These are phyloP conservation scores for Aspergillus kassunensis DNA, from an alignment of 495 filamentous ascomycete genomes.

Conservation along the genomic window DNA sequence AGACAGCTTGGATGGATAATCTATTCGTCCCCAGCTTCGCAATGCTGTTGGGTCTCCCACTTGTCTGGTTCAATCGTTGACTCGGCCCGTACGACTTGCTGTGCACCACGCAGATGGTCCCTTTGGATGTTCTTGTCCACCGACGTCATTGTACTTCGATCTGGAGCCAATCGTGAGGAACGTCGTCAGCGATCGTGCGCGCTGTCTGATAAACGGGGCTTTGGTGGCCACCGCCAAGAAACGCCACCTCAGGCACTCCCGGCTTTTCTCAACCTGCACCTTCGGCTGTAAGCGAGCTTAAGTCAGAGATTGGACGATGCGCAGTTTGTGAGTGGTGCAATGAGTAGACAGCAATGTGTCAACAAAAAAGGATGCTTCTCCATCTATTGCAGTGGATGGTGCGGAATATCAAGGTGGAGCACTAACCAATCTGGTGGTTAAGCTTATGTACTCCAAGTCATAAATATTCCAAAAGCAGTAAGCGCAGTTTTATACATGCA, in stretches of 20 bases:
- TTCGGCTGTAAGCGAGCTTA: neutral
- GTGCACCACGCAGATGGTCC: neutral
- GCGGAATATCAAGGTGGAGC: too few relatives aligned
- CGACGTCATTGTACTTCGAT: slow-evolving; percentile 1
- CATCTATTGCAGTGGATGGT: too few relatives aligned
- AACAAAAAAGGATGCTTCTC: too few relatives aligned
- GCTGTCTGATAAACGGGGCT: neutral
- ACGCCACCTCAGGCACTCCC: slow-evolving; percentile 18
- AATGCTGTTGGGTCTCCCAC: neutral
- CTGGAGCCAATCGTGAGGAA: neutral
- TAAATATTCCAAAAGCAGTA: too few relatives aligned
- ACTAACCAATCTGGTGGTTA: too few relatives aligned
- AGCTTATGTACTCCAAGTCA: too few relatives aligned
- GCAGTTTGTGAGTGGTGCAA: neutral
- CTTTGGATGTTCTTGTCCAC: neutral
- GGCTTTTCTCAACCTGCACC: neutral
- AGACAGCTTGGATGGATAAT: too few relatives aligned
- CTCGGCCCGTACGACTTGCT: neutral
- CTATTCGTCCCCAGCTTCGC: neutral
- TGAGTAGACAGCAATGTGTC: too few relatives aligned
- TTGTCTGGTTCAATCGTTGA: neutral
- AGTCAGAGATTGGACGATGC: neutral
- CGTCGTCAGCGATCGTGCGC: neutral
- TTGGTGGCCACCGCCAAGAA: slow-evolving; percentile 16
- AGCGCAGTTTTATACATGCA: too few relatives aligned